These are phyloP conservation scores for Microdochium bolleyi DNA, from an alignment of 2,329 filamentous ascomycete genomes.

Conservation along the genomic window DNA sequence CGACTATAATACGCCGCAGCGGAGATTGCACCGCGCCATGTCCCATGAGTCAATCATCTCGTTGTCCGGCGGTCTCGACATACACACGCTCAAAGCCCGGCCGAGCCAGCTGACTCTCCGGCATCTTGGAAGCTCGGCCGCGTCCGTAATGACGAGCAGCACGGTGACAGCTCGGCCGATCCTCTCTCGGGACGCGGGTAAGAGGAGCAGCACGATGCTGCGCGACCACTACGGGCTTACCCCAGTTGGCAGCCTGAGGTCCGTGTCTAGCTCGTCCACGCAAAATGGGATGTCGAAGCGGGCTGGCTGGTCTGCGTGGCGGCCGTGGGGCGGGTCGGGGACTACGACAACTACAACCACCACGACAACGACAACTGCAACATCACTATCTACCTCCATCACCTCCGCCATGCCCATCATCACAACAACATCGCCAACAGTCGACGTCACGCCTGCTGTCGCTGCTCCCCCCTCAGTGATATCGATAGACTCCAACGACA, in stretches of 20 bases:
- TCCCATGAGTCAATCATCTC: constrained; percentile 91
- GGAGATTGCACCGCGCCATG: constrained; percentile 52
- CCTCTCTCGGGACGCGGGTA: constrained; percentile 36
- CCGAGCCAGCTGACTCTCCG: constrained; percentile 65
- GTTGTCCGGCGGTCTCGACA: constrained; percentile 79
- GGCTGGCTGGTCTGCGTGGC: constrained; percentile 39
- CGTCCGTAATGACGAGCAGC: constrained; percentile 48
- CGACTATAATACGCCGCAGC: constrained; percentile 26
- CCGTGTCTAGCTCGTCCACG: constrained; percentile 17
- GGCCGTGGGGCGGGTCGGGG: constrained; percentile 16
- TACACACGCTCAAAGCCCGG: constrained; percentile 69
- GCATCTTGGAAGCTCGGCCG: constrained; percentile 38
- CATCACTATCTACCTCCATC: constrained; percentile 3
- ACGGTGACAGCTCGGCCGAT: constrained; percentile 53
- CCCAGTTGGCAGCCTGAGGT: constrained; percentile 23
- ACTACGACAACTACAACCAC: constrained; percentile 14
- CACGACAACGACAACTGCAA: constrained; percentile 17
- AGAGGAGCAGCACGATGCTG: constrained; percentile 45
- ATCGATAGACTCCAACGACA: background rate
- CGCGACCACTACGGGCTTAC: constrained; percentile 37
- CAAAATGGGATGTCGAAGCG: constrained; percentile 19
- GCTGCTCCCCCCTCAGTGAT: background rate
- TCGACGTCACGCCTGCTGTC: background rate
- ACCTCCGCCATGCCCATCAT: background rate
- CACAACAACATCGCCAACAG: background rate